phyloP scores from a whole-genome alignment of 768 basidiomycete genomes.

The Ramaria rubella region DNA sequence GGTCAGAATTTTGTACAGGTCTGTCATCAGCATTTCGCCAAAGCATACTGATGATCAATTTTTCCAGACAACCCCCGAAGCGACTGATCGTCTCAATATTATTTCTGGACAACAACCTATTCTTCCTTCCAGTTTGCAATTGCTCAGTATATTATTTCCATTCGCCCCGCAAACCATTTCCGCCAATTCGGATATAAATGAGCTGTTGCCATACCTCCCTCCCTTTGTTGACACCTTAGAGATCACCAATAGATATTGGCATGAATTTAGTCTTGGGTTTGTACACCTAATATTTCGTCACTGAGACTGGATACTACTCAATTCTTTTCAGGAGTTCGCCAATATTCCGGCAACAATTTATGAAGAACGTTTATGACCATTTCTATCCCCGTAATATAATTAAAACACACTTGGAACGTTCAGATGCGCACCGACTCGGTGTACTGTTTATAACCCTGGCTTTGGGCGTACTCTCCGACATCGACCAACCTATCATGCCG shows the following conservation, averaged over 20 bases:
- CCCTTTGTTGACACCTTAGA: background rate
- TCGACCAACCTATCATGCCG: background rate
- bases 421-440: slow-evolving; percentile 3
- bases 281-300: background rate
- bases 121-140: background rate
- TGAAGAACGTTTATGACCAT: background rate
- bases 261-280: background rate
- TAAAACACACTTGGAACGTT: background rate
- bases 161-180: background rate
- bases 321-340: background rate
- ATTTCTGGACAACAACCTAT: background rate
- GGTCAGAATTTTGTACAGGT: background rate
- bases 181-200: background rate
- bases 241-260: background rate
- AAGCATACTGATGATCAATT: too few relatives aligned
- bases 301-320: background rate
- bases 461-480: slow-evolving; percentile 1
- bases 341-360: background rate
- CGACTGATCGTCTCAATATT: background rate
- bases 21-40: background rate
- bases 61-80: too few relatives aligned
- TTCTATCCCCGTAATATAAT: background rate
- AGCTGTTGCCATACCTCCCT: background rate
- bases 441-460: slow-evolving; percentile 1
- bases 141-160: slow-evolving; percentile 2